A percentile compares a stretch with the other conserved stretches of the same genome.
These are phyloP conservation scores for Tetrahymena malaccensis DNA, from an alignment of 73 alveolate genomes.

Conservation along the genomic window DNA sequence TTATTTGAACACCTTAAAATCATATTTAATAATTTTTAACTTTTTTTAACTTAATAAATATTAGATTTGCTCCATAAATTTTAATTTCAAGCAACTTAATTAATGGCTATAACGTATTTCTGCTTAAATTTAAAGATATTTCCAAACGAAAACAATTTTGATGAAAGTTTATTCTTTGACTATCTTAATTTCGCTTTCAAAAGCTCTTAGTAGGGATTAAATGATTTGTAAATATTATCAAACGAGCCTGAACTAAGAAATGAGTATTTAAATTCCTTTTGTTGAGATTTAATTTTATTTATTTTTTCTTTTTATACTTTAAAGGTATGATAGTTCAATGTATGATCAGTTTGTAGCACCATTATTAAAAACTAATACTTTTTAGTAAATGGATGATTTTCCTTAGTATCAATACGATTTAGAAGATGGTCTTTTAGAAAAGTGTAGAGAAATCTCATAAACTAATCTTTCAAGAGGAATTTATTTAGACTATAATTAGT, in stretches of 20 bases:
- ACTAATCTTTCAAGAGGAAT: neutral
- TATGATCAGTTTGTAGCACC: neutral
- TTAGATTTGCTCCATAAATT: neutral
- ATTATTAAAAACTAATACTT: neutral
- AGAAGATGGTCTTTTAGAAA: neutral
- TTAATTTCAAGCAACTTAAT: neutral
- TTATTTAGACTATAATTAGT: neutral
- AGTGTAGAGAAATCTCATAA: neutral
- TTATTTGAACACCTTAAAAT: neutral
- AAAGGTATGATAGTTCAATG: neutral
- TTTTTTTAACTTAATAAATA: neutral
- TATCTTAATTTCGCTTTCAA: neutral
- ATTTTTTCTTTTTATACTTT: neutral
- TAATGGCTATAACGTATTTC: neutral
- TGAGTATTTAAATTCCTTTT: neutral
- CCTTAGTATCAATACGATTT: neutral
- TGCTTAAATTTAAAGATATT: neutral
- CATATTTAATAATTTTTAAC: too few species aligned
- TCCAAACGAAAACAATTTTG: neutral
- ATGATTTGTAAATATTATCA: neutral
- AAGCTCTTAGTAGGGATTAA: neutral
- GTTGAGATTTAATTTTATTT: too few species aligned
- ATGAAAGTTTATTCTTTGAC: neutral
- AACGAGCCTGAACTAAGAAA: neutral
- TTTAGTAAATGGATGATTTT: neutral